phyloP scores from a whole-genome alignment of 768 basidiomycete genomes.

The Amanita jacksonii region DNA sequence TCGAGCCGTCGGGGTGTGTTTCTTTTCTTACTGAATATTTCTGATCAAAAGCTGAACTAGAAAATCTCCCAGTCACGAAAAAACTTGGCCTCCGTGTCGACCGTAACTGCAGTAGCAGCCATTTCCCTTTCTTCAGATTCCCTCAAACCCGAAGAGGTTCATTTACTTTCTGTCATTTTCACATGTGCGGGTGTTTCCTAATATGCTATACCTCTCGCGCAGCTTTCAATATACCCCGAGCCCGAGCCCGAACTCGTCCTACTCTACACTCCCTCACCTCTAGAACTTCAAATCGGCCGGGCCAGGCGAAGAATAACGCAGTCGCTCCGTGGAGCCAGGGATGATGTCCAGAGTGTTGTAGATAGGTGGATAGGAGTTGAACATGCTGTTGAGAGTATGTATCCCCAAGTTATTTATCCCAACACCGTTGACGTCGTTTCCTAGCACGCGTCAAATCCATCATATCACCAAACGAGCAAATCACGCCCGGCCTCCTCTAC shows the following conservation, averaged over 20 bases:
- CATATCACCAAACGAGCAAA: constrained; percentile 67
- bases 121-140: background rate
- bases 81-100: no score
- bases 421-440: background rate
- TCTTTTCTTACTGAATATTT: no score
- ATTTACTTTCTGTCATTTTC: no score
- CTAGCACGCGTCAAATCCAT: constrained; percentile 78
- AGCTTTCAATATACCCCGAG: constrained; percentile 82
- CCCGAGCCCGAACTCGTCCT: constrained; percentile 56
- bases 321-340: constrained; percentile 47
- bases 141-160: no score
- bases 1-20: background rate
- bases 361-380: constrained; percentile 83
- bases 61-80: no score
- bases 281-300: constrained; percentile 70
- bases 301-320: constrained; percentile 52
- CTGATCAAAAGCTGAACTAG: no score
- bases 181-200: no score
- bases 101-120: no score
- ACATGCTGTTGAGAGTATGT: constrained; percentile 71
- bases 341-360: constrained; percentile 62
- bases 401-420: background rate
- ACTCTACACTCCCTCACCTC: constrained; percentile 63
- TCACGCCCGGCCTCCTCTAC: constrained; percentile 87
- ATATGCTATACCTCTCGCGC: no score